Evolutionary conservation across 495 filamentous ascomycete genomes (phyloP).

Genomic region (Tuber melanosporum): DNA sequence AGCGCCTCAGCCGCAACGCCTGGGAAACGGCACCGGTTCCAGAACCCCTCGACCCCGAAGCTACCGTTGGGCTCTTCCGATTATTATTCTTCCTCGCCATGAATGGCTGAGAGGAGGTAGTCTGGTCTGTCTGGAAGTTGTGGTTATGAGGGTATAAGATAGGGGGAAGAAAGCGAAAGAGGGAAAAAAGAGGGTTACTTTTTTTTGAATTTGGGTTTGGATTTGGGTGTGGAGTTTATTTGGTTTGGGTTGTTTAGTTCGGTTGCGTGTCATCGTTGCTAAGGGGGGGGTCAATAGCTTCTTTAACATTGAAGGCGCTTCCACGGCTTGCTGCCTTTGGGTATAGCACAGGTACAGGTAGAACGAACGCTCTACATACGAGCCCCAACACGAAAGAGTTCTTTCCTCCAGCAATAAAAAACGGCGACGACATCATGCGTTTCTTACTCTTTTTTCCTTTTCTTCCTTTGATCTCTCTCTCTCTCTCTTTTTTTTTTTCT

Average conservation of each 20-base stretch:
- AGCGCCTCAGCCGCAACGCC: conserved; percentile 34
- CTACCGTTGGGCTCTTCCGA: conserved; percentile 21
- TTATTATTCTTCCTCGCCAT: conserved; percentile 36
- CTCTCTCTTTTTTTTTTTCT: neutral
- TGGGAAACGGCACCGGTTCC: conserved; percentile 30
- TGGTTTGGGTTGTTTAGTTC: neutral
- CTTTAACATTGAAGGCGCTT: neutral
- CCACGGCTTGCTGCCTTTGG: neutral
- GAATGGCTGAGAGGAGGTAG: conserved; percentile 3
- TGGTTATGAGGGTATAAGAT: neutral
- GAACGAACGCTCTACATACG: neutral
- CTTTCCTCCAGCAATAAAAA: neutral
- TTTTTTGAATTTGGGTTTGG: neutral
- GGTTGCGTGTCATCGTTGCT: neutral
- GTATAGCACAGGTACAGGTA: neutral
- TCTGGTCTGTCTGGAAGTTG: neutral
- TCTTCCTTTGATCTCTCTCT: neutral
- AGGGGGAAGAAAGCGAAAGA: neutral
- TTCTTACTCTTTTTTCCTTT: neutral
- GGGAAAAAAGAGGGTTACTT: neutral
- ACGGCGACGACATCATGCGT: neutral
- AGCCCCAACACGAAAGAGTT: neutral
- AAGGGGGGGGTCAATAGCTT: neutral
- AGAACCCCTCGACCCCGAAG: conserved; percentile 26
- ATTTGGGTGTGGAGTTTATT: neutral